Evolutionary conservation across 106 monocot species (phyloP), one percentile per base, ranked within the genome.

Genomic region (Dendrobium chrysotoxum): DNA sequence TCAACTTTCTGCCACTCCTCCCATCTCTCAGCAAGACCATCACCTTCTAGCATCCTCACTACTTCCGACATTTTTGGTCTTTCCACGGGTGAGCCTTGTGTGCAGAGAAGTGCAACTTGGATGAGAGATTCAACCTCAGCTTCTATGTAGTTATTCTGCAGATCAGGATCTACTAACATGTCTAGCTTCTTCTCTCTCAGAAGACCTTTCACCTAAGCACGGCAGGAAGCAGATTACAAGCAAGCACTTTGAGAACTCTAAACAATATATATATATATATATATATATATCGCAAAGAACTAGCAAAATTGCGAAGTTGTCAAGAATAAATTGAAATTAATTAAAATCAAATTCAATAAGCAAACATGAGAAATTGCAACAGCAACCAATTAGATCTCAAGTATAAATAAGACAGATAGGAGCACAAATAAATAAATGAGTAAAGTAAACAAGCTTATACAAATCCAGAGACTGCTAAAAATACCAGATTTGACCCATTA

Each of bases 1-100:
- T 93, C 93, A 1, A 90, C 86, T 72, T 90, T 87, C 75, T 93
- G 93, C 93, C 93, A 93, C 76, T 90, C 93, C 76, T 93, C 93
- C 93, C 93, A 93, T 31, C 90, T 85, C 85, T 90, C 93, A 4
- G 90, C 90, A 30, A 93, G 90, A 46, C 92, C 92, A 61, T 90
- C 92, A 5, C 92, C 92, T 88, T 93, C 92, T n/a, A 93, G 86
- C 92, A 93, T 93, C 55, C 93, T 79, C 25, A 93, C 93, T 7
- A 93, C 93, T 79, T 93, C 93, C 1, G 93, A 86, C 93, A 93
- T 93, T 44, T 90, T 93, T 1, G 93, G 93, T 5, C 93, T 88
- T 28, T 90, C 93, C 80, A 80, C 64, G 11, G 93, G 93, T 5
- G 93, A 82, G 39, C 93, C 87, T 58, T 90, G 93, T 1, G 93